These are phyloP conservation scores for Omphalotus olearius DNA, from an alignment of 1,284 basidiomycete species.

Conservation along the genomic window DNA sequence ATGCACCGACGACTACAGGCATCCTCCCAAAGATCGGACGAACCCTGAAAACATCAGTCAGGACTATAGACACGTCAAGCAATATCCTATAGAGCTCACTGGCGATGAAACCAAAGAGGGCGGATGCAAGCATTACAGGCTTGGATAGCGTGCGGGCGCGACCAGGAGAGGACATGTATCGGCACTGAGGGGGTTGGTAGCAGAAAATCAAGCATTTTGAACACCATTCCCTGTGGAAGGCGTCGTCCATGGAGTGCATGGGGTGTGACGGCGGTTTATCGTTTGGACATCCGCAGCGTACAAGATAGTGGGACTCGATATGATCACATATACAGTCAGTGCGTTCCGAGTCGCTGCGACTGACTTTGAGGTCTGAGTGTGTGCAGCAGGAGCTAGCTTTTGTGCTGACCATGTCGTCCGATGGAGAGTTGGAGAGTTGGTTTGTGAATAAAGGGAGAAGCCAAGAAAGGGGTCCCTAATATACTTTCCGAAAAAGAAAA, in stretches of 20 bases:
- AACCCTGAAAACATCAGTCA: constrained; percentile 1
- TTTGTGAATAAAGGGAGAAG: not conserved
- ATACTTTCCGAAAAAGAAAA: constrained; percentile 3
- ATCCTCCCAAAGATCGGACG: constrained; percentile 4
- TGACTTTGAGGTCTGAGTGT: not conserved
- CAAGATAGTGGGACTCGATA: constrained; percentile 23
- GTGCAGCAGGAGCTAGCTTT: not conserved
- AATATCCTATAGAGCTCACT: constrained; percentile 1
- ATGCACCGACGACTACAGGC: not conserved
- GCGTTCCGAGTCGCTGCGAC: constrained; percentile 1
- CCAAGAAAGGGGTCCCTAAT: not conserved
- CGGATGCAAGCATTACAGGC: not conserved
- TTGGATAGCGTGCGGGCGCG: not conserved
- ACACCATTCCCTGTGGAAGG: constrained; percentile 31
- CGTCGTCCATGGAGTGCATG: constrained; percentile 27
- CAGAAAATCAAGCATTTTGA: constrained; percentile 27
- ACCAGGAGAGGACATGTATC: constrained; percentile 1
- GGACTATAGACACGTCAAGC: too few relatives aligned
- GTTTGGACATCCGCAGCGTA: constrained; percentile 31
- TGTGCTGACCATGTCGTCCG: not conserved
- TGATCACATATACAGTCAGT: constrained; percentile 25
- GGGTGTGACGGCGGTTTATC: constrained; percentile 24
- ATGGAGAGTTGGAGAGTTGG: not conserved
- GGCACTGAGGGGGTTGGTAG: constrained; percentile 22
- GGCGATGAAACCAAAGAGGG: constrained; percentile 5